A percentile compares a stretch with the other conserved stretches of the same genome.
Conservation (phyloP, 441 rosid species). For the Populus hybrid region DNA sequence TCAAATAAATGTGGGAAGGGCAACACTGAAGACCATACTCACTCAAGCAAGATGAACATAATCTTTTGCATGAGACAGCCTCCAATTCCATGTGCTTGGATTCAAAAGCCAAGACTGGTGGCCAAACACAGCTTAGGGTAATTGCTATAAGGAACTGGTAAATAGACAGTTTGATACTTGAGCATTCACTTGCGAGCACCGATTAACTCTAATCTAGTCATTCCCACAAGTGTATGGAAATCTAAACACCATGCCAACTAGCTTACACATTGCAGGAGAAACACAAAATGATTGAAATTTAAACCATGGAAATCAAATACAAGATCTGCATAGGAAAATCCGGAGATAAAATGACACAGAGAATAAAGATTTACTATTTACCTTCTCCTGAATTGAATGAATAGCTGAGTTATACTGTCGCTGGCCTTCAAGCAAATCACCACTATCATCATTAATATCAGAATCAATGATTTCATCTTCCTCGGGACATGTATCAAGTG, state of each 20-base stretch:
- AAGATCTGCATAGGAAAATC: constrained; percentile 4
- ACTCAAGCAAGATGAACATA: neutral
- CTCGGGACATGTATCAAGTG: constrained; percentile 59
- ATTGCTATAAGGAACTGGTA: constrained; percentile 4
- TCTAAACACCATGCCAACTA: neutral
- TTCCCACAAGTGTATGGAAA: neutral
- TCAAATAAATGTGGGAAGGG: neutral
- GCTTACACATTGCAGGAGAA: neutral
- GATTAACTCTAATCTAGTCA: neutral
- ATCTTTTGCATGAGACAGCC: neutral
- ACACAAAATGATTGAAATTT: neutral
- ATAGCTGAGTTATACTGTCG: constrained; percentile 96
- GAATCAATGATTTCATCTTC: constrained; percentile 69
- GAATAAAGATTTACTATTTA: constrained; percentile 28
- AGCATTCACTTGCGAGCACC: neutral
- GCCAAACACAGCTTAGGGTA: neutral
- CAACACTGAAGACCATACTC: neutral
- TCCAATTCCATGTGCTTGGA: neutral
- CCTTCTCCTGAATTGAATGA: constrained; percentile 96
- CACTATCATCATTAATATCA: constrained; percentile 73
- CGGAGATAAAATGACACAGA: constrained; percentile 2
- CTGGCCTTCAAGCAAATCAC: constrained; percentile 95
- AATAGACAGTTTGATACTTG: neutral
- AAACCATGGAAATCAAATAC: constrained; percentile 9
- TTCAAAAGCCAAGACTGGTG: neutral